Evolutionary conservation across 2,329 filamentous ascomycete species (phyloP).

Genomic region (Cercospora sp.): DNA sequence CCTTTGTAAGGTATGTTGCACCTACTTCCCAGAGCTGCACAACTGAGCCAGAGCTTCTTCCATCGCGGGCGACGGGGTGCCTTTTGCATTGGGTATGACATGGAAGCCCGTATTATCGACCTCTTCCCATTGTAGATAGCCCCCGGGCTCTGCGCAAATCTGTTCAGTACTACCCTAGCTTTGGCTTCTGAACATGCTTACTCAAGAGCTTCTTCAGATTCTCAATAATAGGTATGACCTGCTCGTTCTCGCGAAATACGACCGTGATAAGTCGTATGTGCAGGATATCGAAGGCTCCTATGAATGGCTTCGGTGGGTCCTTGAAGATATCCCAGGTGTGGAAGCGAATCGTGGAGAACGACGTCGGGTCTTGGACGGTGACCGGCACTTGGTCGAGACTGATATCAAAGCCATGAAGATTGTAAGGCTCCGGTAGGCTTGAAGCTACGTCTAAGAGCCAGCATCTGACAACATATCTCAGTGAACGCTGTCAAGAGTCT

Average conservation of each 20-base stretch:
- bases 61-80: neutral
- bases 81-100: neutral
- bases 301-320: neutral
- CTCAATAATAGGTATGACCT: neutral
- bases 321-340: conserved; percentile 8
- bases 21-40: neutral
- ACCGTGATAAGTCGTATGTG: conserved; percentile 10
- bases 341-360: conserved; percentile 10
- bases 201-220: neutral
- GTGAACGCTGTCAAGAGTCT: neutral
- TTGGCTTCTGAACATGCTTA: neutral
- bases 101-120: neutral
- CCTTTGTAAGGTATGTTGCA: neutral
- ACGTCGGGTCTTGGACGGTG: neutral
- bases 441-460: neutral
- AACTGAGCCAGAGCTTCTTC: neutral
- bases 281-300: conserved; percentile 13
- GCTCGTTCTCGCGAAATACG: conserved; percentile 2
- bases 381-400: neutral
- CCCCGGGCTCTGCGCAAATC: neutral
- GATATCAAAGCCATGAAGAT: conserved; percentile 2
- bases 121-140: conserved; percentile 1
- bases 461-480: neutral
- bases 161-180: neutral
- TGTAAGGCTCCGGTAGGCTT: neutral